Evolutionary conservation across 129 eudicot genomes (phyloP).

Genomic region (Saposhnikovia divaricata): DNA sequence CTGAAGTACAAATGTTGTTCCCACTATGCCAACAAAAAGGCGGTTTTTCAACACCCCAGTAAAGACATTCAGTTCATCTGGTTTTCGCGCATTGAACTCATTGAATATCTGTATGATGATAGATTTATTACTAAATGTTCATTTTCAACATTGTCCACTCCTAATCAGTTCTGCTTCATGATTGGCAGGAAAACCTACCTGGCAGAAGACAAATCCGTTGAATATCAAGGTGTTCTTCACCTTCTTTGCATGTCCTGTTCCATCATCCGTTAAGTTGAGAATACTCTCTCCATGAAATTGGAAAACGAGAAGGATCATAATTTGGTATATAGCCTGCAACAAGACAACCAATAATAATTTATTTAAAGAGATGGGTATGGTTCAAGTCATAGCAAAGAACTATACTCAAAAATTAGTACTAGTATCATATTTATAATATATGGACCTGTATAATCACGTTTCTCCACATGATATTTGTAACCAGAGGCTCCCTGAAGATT

Average conservation of each 20-base stretch:
- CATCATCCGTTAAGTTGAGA: conserved; percentile 38
- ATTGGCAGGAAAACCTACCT: conserved; percentile 36
- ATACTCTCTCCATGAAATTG: conserved; percentile 50
- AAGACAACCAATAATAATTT: neutral
- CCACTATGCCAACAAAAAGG: conserved; percentile 71
- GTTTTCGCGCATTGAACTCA: conserved; percentile 87
- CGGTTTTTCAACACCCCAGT: conserved; percentile 62
- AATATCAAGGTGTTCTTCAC: conserved; percentile 77
- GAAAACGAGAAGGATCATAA: conserved; percentile 67
- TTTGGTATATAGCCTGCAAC: conserved; percentile 74
- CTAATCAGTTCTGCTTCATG: neutral
- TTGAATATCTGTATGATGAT: conserved; percentile 60
- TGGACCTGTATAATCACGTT: conserved; percentile 75
- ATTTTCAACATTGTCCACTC: neutral
- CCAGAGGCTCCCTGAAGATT: conserved; percentile 74
- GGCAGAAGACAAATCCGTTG: conserved; percentile 82
- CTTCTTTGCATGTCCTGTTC: conserved; percentile 35
- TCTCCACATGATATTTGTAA: conserved; percentile 97
- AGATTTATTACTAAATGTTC: conserved; percentile 1
- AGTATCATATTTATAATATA: conserved; percentile 1
- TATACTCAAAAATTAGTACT: neutral
- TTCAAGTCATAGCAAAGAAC: neutral
- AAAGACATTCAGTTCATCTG: conserved; percentile 70
- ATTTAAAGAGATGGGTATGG: neutral
- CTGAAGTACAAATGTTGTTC: conserved; percentile 72